These are phyloP conservation scores for Cenchrus americanus DNA, from an alignment of 176 grass and related monocot genomes.

Conservation along the genomic window DNA sequence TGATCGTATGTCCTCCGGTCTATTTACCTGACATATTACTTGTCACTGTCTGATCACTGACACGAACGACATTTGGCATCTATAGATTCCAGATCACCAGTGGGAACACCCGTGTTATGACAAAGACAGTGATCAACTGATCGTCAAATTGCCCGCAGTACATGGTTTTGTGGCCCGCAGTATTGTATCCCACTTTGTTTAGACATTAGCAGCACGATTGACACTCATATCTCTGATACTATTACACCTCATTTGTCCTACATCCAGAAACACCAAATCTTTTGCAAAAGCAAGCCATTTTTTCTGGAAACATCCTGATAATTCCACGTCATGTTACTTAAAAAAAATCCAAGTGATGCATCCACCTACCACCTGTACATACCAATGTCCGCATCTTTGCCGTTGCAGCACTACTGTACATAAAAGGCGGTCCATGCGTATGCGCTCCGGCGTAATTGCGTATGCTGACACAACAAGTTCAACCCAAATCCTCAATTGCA, in stretches of 20 bases:
- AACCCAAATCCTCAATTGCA: not conserved
- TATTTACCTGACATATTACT: not conserved
- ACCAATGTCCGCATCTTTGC: not conserved
- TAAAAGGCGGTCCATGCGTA: not conserved
- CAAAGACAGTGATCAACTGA: not conserved
- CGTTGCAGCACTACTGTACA: not conserved
- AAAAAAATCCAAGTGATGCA: constrained; percentile 27
- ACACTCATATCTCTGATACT: not conserved
- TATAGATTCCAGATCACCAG: not conserved
- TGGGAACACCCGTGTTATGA: not conserved
- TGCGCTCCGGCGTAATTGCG: not conserved
- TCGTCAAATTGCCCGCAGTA: not conserved
- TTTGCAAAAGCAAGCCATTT: not conserved
- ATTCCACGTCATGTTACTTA: constrained; percentile 26
- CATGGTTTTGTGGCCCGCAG: constrained; percentile 39
- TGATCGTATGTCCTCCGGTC: not conserved
- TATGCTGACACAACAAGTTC: not conserved
- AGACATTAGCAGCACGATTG: not conserved
- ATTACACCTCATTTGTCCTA: not conserved
- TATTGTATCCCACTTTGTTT: not conserved
- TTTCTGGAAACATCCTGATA: not conserved
- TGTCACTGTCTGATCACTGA: too few species aligned
- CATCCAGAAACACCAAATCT: not conserved
- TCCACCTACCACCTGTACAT: too few species aligned
- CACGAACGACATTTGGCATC: not conserved